Percentiles rank a stretch among this genome's conserved stretches.
These are phyloP conservation scores for Leishmania martiniquensis DNA, from an alignment of 208 protist species.

Conservation along the genomic window DNA sequence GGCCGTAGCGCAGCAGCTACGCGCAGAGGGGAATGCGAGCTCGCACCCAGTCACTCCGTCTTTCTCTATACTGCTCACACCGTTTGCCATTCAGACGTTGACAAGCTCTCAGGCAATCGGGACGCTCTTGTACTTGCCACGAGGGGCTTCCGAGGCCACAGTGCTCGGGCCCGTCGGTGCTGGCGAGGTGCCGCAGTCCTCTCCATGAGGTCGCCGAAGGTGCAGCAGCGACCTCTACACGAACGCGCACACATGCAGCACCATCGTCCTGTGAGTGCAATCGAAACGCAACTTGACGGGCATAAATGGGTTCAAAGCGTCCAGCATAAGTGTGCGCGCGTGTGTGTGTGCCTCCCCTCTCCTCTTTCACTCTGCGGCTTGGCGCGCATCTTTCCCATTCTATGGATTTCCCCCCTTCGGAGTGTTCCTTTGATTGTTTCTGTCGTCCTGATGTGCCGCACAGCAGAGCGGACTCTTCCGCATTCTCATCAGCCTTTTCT, in stretches of 20 bases:
- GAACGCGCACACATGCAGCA: neutral
- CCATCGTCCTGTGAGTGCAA: neutral
- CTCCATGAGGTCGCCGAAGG: neutral
- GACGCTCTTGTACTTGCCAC: slow-evolving; percentile 31
- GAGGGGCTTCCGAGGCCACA: slow-evolving; percentile 19
- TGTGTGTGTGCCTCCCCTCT: neutral
- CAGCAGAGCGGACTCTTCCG: no score
- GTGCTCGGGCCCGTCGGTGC: slow-evolving; percentile 23
- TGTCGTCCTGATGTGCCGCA: neutral
- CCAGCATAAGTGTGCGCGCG: neutral
- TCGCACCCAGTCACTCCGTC: slow-evolving; percentile 15
- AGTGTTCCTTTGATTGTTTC: no score
- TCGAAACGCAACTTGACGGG: neutral
- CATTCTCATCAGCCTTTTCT: no score
- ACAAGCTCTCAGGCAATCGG: slow-evolving; percentile 14
- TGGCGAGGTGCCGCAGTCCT: neutral
- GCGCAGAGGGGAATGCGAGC: neutral
- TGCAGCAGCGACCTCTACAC: neutral
- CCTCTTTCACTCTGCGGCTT: neutral
- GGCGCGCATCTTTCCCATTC: neutral
- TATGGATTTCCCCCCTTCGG: no score
- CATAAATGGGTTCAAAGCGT: neutral
- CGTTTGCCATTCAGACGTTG: slow-evolving; percentile 26
- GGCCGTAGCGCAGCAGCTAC: slow-evolving; percentile 13
- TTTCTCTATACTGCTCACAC: slow-evolving; percentile 24